Evolutionary conservation across 148 eudicot species (phyloP).

Genomic region (Chenopodium quinoa): DNA sequence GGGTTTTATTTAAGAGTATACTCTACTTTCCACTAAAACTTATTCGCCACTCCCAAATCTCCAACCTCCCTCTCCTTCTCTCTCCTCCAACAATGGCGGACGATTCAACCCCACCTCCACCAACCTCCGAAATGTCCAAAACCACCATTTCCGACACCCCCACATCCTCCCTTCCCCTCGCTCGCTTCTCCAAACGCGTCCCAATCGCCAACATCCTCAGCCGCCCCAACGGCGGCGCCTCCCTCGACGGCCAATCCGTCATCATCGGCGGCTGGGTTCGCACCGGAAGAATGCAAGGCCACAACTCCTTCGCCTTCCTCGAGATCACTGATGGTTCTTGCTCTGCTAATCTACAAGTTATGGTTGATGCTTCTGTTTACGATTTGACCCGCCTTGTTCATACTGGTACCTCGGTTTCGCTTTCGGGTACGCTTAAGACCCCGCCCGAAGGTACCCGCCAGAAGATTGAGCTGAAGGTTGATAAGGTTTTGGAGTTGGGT

Average conservation of each 20-base stretch:
- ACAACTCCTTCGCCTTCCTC: conserved; percentile 68
- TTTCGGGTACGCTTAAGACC: conserved; percentile 49
- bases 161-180: conserved; percentile 20
- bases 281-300: conserved; percentile 77
- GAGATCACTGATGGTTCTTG: conserved; percentile 85
- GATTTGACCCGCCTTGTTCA: conserved; percentile 38
- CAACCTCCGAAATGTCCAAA: conserved; percentile 22
- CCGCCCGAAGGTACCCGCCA: conserved; percentile 70
- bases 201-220: conserved; percentile 51
- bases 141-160: conserved; percentile 25
- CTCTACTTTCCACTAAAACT: no score
- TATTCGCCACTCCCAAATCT: background rate
- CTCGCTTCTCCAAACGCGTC: conserved; percentile 67
- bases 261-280: conserved; percentile 89
- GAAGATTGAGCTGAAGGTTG: conserved; percentile 63
- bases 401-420: conserved; percentile 64
- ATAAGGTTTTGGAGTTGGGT: conserved; percentile 51
- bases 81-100: conserved; percentile 22
- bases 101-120: conserved; percentile 15
- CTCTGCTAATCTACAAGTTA: conserved; percentile 72
- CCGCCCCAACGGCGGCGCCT: conserved; percentile 71
- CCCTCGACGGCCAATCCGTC: conserved; percentile 53
- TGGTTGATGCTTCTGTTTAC: conserved; percentile 43
- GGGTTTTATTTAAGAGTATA: no score
- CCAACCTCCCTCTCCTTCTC: background rate